A percentile compares a stretch with the other conserved stretches of the same genome.
Evolutionary conservation across 257 asterid genomes (phyloP).

Genomic region (Cruciata laevipes): DNA sequence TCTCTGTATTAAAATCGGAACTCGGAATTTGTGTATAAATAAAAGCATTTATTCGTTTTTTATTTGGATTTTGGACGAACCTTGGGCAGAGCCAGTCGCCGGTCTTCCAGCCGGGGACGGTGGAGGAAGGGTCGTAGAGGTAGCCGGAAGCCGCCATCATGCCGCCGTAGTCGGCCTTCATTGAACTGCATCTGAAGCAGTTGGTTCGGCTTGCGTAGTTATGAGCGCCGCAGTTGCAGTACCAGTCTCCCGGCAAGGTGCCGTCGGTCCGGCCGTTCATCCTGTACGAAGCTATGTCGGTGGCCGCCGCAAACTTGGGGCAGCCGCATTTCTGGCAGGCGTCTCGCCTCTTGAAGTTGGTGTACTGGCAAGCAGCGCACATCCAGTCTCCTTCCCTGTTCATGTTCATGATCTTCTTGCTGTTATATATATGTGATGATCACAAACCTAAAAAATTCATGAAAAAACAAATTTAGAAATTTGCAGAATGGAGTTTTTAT

Average conservation of each 20-base stretch:
- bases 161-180: conserved; percentile 39
- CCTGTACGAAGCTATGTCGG: conserved; percentile 46
- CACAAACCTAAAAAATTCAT: neutral
- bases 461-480: no score
- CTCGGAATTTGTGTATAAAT: no score
- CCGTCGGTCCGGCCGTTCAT: conserved; percentile 31
- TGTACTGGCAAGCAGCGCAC: conserved; percentile 80
- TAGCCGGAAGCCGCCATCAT: conserved; percentile 40
- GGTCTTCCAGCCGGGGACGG: conserved; percentile 77
- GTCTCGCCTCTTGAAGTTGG: conserved; percentile 67
- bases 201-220: conserved; percentile 74
- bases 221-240: conserved; percentile 76
- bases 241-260: conserved; percentile 77
- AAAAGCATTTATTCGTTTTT: no score
- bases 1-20: no score
- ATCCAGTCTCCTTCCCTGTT: conserved; percentile 79
- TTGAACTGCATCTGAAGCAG: conserved; percentile 60
- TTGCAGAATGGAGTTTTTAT: no score
- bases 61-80: conserved; percentile 18
- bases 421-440: neutral
- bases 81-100: conserved; percentile 89
- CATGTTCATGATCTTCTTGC: conserved; percentile 26
- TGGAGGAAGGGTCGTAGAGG: conserved; percentile 29
- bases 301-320: conserved; percentile 51
- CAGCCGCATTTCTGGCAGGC: conserved; percentile 68